Evolutionary conservation across 192 early-diverging fungal genomes (phyloP), one percentile per base, ranked within the genome.

Genomic region (Umbelopsis sp.): DNA sequence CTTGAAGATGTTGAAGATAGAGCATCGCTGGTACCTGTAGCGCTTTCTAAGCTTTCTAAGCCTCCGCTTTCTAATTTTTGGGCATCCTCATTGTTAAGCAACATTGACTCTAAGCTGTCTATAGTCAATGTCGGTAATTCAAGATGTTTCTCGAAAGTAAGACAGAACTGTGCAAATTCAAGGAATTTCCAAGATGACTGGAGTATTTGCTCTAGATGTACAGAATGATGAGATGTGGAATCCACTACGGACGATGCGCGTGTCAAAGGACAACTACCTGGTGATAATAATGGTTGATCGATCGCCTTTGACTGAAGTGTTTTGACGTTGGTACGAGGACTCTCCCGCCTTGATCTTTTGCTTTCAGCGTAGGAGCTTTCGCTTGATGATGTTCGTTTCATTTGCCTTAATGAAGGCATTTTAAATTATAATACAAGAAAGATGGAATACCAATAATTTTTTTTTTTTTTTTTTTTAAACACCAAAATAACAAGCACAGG

Each of bases 171-270:
- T 4, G 31, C 56, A 34, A 62, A 62, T 31, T 62, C 56, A 7
- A 62, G 17, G 14, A 62, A 62, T 14, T 34, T 62, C 56, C 56
- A 62, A n/a, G 56, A 62, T 16, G 56, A 62, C 20, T 62, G 56
- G 1, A 62, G 56, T 17, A 62, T 62, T 22, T 7, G 1, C 26
- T 20, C 56, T 62, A 17, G 14, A 32, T 29, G 17, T 6, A 14
- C 12, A 14, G 26, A 62, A 17, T 26, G 17, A 16, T 62, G 4
- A 32, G 31, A 2, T 20, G 26, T 0, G 20, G 29, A 20, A 1
- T 62, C 17, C 29, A 20, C 26, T 7, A 62, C 10, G 31, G 7
- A 62, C 4, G 12, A 20, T 62, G 29, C 12, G 7, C 17, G 56
- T 31, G 12, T 16, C 12, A 11, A 62, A 17, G 4, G 47, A 49